Evolutionary conservation across 208 protist genomes (phyloP).

Genomic region (Novymonas esmeraldas): DNA sequence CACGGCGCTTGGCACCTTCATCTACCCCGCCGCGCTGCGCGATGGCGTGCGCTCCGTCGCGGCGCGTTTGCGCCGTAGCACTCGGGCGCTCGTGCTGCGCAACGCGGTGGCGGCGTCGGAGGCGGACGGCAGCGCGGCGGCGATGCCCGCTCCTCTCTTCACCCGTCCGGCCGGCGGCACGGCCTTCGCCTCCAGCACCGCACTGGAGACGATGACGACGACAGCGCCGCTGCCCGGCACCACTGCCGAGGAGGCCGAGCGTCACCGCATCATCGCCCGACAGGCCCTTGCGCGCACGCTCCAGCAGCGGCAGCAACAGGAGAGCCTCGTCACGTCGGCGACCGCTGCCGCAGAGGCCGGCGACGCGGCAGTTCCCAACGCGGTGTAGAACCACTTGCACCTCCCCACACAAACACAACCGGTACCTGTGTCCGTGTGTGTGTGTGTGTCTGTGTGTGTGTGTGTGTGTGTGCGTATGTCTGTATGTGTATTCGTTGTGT

Average conservation of each 20-base stretch:
- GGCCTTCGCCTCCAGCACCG: background rate
- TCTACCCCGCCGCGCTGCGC: slow-evolving; percentile 24
- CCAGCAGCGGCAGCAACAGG: slow-evolving; percentile 18
- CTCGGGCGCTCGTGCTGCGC: background rate
- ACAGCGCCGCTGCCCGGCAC: slow-evolving; percentile 63
- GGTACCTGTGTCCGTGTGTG: background rate
- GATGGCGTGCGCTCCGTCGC: slow-evolving; percentile 11
- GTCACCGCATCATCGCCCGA: slow-evolving; percentile 66
- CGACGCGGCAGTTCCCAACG: slow-evolving; percentile 12
- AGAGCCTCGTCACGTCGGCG: background rate
- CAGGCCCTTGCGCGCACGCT: slow-evolving; percentile 59
- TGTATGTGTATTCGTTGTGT: no score
- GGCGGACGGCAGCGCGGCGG: background rate
- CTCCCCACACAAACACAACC: background rate
- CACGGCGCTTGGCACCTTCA: slow-evolving; percentile 29
- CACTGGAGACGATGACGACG: background rate
- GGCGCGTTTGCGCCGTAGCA: background rate
- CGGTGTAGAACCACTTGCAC: slow-evolving; percentile 7
- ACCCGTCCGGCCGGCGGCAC: background rate
- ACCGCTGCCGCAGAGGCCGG: background rate
- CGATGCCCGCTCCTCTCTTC: slow-evolving; percentile 23
- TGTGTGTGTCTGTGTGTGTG: background rate
- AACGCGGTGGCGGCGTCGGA: slow-evolving; percentile 6
- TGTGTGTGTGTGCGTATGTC: background rate
- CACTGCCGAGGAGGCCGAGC: slow-evolving; percentile 75